phyloP scores from a whole-genome alignment of 148 eudicot genomes.

The Talinum fruticosum region DNA sequence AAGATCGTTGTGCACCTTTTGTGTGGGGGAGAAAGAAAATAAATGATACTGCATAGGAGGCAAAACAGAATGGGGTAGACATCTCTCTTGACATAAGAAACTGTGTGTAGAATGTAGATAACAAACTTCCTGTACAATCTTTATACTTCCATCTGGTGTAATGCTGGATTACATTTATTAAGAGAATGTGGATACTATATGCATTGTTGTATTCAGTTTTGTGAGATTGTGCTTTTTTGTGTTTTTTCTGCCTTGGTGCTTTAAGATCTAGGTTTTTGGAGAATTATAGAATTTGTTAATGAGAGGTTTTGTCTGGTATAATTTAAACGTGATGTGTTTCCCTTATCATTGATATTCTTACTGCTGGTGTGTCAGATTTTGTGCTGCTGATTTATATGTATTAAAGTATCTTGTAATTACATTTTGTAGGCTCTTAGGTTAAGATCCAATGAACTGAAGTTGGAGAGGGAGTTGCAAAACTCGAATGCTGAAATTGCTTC shows the following conservation, averaged over 20 bases:
- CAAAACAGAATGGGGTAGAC: too few species aligned
- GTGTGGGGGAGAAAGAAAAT: too few species aligned
- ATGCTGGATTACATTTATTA: too few species aligned
- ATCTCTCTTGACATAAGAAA: too few species aligned
- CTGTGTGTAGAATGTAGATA: too few species aligned
- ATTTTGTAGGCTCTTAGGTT: conserved; percentile 70
- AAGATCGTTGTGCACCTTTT: too few species aligned
- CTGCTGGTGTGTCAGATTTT: background rate
- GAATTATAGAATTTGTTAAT: background rate
- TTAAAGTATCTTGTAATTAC: background rate
- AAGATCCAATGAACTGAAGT: conserved; percentile 86
- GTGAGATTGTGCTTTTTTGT: background rate
- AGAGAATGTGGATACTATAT: too few species aligned
- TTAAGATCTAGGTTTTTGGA: background rate
- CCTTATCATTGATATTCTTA: background rate
- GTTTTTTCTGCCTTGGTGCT: background rate
- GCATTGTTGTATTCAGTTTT: background rate
- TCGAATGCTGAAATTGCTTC: conserved; percentile 71
- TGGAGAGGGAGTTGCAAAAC: conserved; percentile 84
- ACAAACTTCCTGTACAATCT: too few species aligned
- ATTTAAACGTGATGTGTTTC: background rate
- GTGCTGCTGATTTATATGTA: background rate
- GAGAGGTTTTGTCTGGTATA: background rate
- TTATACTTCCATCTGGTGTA: too few species aligned
- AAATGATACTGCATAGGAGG: too few species aligned